Base-by-base conservation (phyloP, 1,284 basidiomycete genomes). In the Boletus austroedulis region DNA sequence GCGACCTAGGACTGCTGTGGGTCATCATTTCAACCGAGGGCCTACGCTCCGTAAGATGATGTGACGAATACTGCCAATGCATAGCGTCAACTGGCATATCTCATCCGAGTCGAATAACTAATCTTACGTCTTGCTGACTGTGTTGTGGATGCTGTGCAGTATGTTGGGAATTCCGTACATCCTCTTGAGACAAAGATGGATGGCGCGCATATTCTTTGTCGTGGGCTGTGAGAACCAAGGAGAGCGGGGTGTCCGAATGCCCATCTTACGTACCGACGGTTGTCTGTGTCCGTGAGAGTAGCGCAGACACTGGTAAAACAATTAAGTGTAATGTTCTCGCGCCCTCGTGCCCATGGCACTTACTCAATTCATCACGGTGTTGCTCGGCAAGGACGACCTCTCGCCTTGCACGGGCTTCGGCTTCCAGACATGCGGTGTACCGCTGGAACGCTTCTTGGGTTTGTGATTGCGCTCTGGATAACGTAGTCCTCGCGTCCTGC, bases 381-480 rank as follows among this genome's bases (percentile, higher is more conserved):
- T 86, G 86, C 66, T 90, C 88, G 48, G 83, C 83, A 58, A 81
- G 75, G 15, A 73, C 73, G 10, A 89, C 82, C 58, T 86, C 83
- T 60, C 84, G 82, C 62, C 83, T 78, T 31, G 87, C 85, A 66
- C 83, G 82, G 45, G 78, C 77, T 68, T 90, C 87, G 9, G 81
- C 75, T 62, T 90, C 87, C 17, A 89, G 73, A 69, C 83, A 87
- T 12, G 82, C 77, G 17, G 82, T 88, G 66, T 90, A 90, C 57
- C 81, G 75, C 64, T 82, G 77, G 67, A 88, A 88, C 3, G 87
- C 80, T 47, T 90, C 88, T 64, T 89, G 85, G 0, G 86, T 85
- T 40, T 87, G 84, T 63, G 85, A 83, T 65, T 86, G 86, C 24
- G 85, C 85, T 44, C 84, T 80, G 38, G 79, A 67, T 45, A 80